Evolutionary conservation across 768 basidiomycete species (phyloP), one percentile per base, ranked within the genome.

Genomic region (Rhizopogon sp.): DNA sequence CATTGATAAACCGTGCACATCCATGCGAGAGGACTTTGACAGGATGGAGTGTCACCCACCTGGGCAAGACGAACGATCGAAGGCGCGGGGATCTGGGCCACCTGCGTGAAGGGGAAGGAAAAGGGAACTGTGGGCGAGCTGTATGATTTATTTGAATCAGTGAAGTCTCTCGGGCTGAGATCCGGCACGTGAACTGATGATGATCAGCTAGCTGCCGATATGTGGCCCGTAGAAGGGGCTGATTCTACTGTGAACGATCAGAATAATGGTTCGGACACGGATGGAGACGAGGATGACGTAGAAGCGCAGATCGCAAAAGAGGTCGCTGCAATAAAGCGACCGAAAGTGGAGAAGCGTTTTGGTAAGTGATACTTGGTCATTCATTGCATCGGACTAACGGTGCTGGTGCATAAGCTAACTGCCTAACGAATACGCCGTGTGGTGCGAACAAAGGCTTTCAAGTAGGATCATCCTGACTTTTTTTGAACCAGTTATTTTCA

Each of bases 41-140:
- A 88, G 87, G 85, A 88, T 62, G 87, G 87, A 5, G 39, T 62
- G 31, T 81, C 81, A 2, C 78, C 83, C 16, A 77, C 84, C 29
- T 86, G 85, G 84, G 77, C 72, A 20, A 88, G 82, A 67, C 72
- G 79, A 42, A 69, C 74, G 25, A 79, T 92, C 55, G 87, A 88
- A 56, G 91, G 91, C 8, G 91, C 91, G 17, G 90, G 91, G 16
- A 72, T 93, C 17, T 93, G 91, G 90, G 87, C 83, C 9, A 90
- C 85, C 62, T 93, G 89, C 76, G 79, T 90, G 31, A 90, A 87
- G 66, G 91, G 91, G 17, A 93, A 86, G 60, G 92, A 93, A 67
- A 87, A 80, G 58, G 85, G 85, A 62, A 79, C 87, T 0, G 80
- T 90, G 4, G 83, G 85, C 39, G 91, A 93, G 64, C 68, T 90